Base-by-base conservation (phyloP, 1,284 basidiomycete genomes). In the Moesziomyces antarcticus region DNA sequence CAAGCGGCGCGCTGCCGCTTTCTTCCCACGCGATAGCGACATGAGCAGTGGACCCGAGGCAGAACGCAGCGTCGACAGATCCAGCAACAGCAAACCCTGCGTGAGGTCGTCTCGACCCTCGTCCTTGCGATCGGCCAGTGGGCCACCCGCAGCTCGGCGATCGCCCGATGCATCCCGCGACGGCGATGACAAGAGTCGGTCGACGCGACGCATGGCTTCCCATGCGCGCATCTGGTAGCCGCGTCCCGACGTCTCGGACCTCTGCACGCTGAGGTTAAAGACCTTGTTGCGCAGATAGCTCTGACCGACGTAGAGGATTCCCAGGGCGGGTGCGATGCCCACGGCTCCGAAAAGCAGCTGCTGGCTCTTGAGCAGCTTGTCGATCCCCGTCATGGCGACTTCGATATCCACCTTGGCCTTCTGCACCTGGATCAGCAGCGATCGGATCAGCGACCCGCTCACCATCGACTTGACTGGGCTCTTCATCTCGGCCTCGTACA, bases 371-470 rank as follows among this genome's bases (percentile, higher is more conserved):
- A 99, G 89, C 52, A 99, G 87, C 81, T 92, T 93, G 85, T 99
- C 96, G 73, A 97, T 92, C 52, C 93, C 90, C 56, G 89, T 86
- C 79, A 97, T 86, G 27, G 93, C 89, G 86, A 96, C 89, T 77
- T 94, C 92, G 55, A 98, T 89, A 84, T 99, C 96, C 61, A 93
- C 94, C 88, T 98, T 98, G 61, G 94, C 93, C 85, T 98, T 99
- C 81, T 99, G 96, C 2, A 97, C 88, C 83, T 98, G 96, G 56
- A 99, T 92, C 62, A 99, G 90, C 35, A 95, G 85, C 0, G 93
- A 91, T 42, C 96, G 89, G 25, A 98, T 86, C 14, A 99, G 88
- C 14, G 91, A 91, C 5, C 96, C 96, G 3, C 88, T 86, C 7
- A 98, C 67, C 5, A 91, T 92, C 30, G 92, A 93, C 76, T 89